Evolutionary conservation across 2,329 filamentous ascomycete genomes (phyloP), one percentile per base, ranked within the genome.

Genomic region (Aspergillus floridensis): DNA sequence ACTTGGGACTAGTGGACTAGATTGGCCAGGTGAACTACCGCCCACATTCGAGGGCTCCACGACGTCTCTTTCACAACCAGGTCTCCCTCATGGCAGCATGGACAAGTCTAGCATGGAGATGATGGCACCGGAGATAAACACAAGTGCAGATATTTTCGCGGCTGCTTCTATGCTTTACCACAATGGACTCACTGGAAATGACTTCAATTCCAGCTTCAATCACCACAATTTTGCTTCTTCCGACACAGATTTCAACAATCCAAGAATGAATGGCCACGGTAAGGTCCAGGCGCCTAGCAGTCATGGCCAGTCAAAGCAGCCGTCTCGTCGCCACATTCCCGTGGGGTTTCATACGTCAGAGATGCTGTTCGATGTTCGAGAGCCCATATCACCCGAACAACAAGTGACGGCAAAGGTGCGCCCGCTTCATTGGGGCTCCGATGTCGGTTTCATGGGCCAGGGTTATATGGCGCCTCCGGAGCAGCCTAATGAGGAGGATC

Each of bases 21-120:
- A 76, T 50, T 79, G 76, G 76, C 63, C 71, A 26, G 68, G 72
- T 21, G 84, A 86, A 59, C 76, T 88, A 21, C 87, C 87, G 5
- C 87, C 87, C 1, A 81, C 81, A 52, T 86, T 89, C 64, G 84
- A 90, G 76, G 87, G 87, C 53, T 85, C 87, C 12, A 79, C 84
- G 1, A 88, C 87, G 21, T 88, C 86, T 3, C 84, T 84, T 63
- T 86, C 86, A 19, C 81, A 84, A 53, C 82, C 84, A 38, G 75
- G 73, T 2, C 63, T 70, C 24, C 63, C 70, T 49, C 67, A 70
- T 41, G 68, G 68, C 31, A 63, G 63, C 14, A 49, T 66, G 22
- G 65, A 68, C 14, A 76, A 76, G 56, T 49, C 66, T 11, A 52
- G 59, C 1, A 60, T 69, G 26, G 66, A 66, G 7, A 54, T 67